phyloP scores from a whole-genome alignment of 768 basidiomycete species.

The Hygrophoropsis aurantiaca region DNA sequence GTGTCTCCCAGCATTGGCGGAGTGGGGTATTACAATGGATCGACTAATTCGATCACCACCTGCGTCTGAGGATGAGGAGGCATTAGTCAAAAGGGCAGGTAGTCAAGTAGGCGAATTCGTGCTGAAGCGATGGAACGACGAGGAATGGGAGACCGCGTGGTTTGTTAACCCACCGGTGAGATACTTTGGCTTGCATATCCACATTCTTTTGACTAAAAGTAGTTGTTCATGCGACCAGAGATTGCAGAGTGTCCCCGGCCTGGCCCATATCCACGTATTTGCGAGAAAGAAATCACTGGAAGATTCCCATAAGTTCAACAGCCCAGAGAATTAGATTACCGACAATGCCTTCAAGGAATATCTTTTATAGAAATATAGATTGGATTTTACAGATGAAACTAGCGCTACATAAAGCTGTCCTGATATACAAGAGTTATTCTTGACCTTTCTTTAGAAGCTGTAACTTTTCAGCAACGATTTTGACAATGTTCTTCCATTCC shows the following conservation, averaged over 20 bases:
- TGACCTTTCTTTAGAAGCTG: constrained; percentile 11
- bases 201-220: neutral
- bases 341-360: no score
- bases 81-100: constrained; percentile 49
- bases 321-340: no score
- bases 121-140: constrained; percentile 62
- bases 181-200: constrained; percentile 5
- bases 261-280: constrained; percentile 89
- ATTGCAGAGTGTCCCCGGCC: constrained; percentile 76
- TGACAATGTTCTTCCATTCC: constrained; percentile 90
- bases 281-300: constrained; percentile 49
- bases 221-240: constrained; percentile 46
- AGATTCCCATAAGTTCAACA: no score
- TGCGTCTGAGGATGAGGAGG: constrained; percentile 54
- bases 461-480: constrained; percentile 64
- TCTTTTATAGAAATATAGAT: no score
- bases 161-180: constrained; percentile 86
- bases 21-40: constrained; percentile 70
- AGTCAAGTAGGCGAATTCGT: constrained; percentile 65
- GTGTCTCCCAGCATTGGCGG: constrained; percentile 61
- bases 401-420: neutral
- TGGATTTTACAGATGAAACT: no score
- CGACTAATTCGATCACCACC: constrained; percentile 52
- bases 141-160: constrained; percentile 89
- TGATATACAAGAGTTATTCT: constrained; percentile 2